Evolutionary conservation across 176 grass and related monocot species (phyloP).

Genomic region (Hsuehochloa calcarea): DNA sequence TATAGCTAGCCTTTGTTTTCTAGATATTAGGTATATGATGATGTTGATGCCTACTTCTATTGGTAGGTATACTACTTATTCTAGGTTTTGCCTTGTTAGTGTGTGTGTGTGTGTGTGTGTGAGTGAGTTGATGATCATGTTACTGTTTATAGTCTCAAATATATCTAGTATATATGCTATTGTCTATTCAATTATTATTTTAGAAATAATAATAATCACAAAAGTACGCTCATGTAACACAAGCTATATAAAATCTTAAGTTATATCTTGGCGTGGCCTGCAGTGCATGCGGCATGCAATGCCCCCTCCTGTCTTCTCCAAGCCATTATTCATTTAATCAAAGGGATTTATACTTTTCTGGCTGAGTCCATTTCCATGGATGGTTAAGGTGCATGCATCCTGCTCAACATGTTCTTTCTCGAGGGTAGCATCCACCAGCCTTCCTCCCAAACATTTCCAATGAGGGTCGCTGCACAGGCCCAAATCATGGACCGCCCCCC

Average conservation of each 20-base stretch:
- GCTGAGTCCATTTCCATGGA: slow-evolving; percentile 17
- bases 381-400: slow-evolving; percentile 57
- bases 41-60: too few relatives aligned
- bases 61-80: too few relatives aligned
- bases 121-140: too few relatives aligned
- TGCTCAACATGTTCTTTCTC: slow-evolving; percentile 15
- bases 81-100: too few relatives aligned
- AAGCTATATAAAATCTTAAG: background rate
- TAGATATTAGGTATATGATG: too few relatives aligned
- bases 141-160: too few relatives aligned
- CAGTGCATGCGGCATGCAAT: background rate
- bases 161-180: too few relatives aligned
- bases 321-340: background rate
- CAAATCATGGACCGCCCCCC: slow-evolving; percentile 30
- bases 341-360: background rate
- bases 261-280: background rate
- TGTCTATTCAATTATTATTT: too few relatives aligned
- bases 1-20: too few relatives aligned
- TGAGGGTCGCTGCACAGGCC: slow-evolving; percentile 33
- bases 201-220: too few relatives aligned
- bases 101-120: too few relatives aligned
- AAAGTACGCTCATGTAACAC: too few relatives aligned
- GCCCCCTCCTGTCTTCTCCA: background rate
- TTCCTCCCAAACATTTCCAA: slow-evolving; percentile 33
- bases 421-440: slow-evolving; percentile 48